Percentiles rank a stretch among this genome's conserved stretches.
phyloP scores from a whole-genome alignment of 225 moss, liverwort and hornwort species.

The Anthoceros angustus region DNA sequence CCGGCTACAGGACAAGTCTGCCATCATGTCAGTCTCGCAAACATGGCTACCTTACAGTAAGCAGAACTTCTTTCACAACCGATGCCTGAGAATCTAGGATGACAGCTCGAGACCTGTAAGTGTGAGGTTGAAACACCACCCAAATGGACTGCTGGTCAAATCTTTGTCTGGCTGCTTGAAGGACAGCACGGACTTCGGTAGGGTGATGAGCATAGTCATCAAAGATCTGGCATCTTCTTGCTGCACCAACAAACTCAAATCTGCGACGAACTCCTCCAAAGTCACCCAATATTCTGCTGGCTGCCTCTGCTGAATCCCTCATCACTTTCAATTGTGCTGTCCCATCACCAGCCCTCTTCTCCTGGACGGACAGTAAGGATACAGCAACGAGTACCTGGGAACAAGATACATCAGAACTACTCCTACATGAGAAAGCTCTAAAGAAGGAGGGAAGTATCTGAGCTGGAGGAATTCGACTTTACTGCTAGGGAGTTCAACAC shows the following conservation, averaged over 20 bases:
- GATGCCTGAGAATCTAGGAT: background rate
- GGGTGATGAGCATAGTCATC: slow-evolving; percentile 98
- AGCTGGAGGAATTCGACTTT: slow-evolving; percentile 10
- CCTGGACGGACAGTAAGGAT: slow-evolving; percentile 40
- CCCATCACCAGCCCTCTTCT: slow-evolving; percentile 13
- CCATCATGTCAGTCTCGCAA: background rate
- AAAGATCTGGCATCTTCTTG: slow-evolving; percentile 52
- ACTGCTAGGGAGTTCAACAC: slow-evolving; percentile 98
- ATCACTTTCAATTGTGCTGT: slow-evolving; percentile 23
- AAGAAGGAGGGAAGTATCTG: background rate
- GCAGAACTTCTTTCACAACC: background rate
- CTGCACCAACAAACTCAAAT: slow-evolving; percentile 69
- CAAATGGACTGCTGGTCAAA: slow-evolving; percentile 82
- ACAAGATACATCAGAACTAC: slow-evolving; percentile 18
- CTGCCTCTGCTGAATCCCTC: slow-evolving; percentile 47
- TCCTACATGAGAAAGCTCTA: background rate
- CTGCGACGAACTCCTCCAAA: slow-evolving; percentile 66
- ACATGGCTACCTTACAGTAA: background rate
- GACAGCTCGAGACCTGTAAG: slow-evolving; percentile 39
- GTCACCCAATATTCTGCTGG: slow-evolving; percentile 34
- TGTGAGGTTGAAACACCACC: slow-evolving; percentile 98
- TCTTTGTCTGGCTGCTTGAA: slow-evolving; percentile 89
- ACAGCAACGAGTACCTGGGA: slow-evolving; percentile 75
- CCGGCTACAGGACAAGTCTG: slow-evolving; percentile 35
- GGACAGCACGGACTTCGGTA: slow-evolving; percentile 89